These are phyloP conservation scores for Irpex lacteus DNA, from an alignment of 1,284 basidiomycete species.

Conservation along the genomic window DNA sequence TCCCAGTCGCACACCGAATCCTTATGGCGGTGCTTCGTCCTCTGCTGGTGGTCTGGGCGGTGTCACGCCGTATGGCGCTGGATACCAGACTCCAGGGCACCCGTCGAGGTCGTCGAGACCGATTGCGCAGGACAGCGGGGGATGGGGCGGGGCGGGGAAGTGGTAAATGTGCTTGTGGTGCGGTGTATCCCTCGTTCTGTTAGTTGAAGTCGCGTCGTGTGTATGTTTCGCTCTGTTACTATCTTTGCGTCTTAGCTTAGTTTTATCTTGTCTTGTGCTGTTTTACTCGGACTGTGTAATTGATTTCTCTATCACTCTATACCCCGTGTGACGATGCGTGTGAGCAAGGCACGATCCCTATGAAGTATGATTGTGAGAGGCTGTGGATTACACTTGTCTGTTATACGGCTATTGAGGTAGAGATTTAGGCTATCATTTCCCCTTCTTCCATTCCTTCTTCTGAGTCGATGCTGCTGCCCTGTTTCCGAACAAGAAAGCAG, in stretches of 20 bases:
- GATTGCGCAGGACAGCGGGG: constrained; percentile 17
- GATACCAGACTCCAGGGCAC: constrained; percentile 39
- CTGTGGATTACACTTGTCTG: not conserved
- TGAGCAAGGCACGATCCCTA: too few species aligned
- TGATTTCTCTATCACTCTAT: not conserved
- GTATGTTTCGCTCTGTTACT: not conserved
- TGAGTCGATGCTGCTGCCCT: constrained; percentile 65
- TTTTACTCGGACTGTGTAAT: not conserved
- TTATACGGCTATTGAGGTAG: too few species aligned
- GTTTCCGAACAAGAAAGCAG: constrained; percentile 75
- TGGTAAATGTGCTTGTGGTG: not conserved
- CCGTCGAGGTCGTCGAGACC: constrained; percentile 1
- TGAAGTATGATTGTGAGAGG: too few species aligned
- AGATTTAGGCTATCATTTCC: constrained; percentile 8
- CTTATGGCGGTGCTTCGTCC: constrained; percentile 46
- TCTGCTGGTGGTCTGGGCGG: constrained; percentile 36
- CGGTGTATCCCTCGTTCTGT: not conserved
- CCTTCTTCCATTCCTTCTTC: constrained; percentile 64
- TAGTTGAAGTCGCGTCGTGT: not conserved
- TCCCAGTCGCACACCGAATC: constrained; percentile 65
- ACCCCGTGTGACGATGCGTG: not conserved
- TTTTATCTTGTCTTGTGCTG: not conserved
- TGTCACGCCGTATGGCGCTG: constrained; percentile 36
- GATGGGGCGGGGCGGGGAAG: constrained; percentile 28
- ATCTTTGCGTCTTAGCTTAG: not conserved